Evolutionary conservation across 768 basidiomycete species (phyloP).

Genomic region (Psilocybe cyanescens): DNA sequence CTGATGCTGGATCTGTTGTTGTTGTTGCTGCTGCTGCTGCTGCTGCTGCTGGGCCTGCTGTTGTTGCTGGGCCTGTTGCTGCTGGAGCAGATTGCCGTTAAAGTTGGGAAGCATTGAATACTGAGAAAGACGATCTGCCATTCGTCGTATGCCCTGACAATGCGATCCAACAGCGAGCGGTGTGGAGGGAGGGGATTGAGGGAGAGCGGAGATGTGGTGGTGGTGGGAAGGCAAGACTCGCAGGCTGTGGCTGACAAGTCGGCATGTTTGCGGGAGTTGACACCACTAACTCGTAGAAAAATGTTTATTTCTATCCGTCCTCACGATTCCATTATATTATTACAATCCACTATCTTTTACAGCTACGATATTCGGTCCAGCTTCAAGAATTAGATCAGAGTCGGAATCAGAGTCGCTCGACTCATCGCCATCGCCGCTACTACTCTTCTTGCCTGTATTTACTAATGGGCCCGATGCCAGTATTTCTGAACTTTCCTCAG

Average conservation of each 20-base stretch:
- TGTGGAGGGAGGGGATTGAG: slow-evolving; percentile 30
- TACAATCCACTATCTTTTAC: slow-evolving; percentile 4
- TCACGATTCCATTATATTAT: slow-evolving; percentile 10
- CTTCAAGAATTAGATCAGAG: slow-evolving; percentile 75
- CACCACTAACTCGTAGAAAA: slow-evolving; percentile 25
- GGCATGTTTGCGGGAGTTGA: slow-evolving; percentile 49
- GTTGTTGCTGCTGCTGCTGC: slow-evolving; percentile 46
- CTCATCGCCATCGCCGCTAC: slow-evolving; percentile 22
- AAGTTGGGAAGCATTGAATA: slow-evolving; percentile 61
- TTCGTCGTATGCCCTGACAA: slow-evolving; percentile 35
- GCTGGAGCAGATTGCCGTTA: slow-evolving; percentile 46
- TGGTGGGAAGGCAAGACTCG: slow-evolving; percentile 60
- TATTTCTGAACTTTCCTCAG: slow-evolving; percentile 34
- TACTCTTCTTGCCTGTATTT: slow-evolving; percentile 20
- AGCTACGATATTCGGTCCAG: slow-evolving; percentile 55
- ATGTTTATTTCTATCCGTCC: slow-evolving; percentile 13
- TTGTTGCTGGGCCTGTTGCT: slow-evolving; percentile 48
- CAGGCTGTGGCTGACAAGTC: slow-evolving; percentile 50
- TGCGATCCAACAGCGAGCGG: slow-evolving; percentile 12
- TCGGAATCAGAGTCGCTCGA: slow-evolving; percentile 59
- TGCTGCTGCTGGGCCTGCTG: slow-evolving; percentile 43
- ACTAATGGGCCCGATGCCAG: slow-evolving; percentile 40
- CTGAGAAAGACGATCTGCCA: slow-evolving; percentile 65
- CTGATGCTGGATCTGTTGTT: slow-evolving; percentile 46
- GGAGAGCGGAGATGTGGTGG: slow-evolving; percentile 37